Conservation (phyloP, 257 asterid species). For the Jaltomata sinuosa region DNA sequence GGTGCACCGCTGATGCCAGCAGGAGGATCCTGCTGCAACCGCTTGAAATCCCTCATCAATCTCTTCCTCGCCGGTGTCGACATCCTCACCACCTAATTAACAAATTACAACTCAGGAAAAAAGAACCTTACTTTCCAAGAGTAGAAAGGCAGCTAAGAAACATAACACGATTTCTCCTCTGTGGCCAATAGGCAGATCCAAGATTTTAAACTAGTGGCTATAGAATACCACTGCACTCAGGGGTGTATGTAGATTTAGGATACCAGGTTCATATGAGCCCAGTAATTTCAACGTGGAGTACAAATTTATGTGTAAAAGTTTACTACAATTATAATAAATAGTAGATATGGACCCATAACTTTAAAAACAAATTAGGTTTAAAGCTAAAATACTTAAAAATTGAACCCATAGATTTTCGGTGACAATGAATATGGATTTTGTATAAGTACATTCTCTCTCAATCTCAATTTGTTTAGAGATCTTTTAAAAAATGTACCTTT, state of each 20-base stretch:
- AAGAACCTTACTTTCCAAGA: neutral
- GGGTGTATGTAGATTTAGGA: neutral
- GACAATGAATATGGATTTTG: neutral
- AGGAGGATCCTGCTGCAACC: conserved; percentile 84
- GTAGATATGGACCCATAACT: neutral
- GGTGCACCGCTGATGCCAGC: conserved; percentile 91
- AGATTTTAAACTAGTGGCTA: neutral
- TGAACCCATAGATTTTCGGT: neutral
- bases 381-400: neutral
- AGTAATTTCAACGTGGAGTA: neutral
- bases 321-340: no score
- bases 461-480: neutral
- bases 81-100: conserved; percentile 30
- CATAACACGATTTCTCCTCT: neutral
- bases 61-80: conserved; percentile 82
- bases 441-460: neutral
- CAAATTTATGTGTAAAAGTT: no score
- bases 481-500: neutral
- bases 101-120: neutral
- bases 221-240: neutral
- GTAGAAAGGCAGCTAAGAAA: neutral
- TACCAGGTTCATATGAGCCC: neutral
- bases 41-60: conserved; percentile 82
- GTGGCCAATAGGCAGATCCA: neutral
- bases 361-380: no score